These are phyloP conservation scores for Hydnomerulius pinastri DNA, from an alignment of 768 basidiomycete species.

Conservation along the genomic window DNA sequence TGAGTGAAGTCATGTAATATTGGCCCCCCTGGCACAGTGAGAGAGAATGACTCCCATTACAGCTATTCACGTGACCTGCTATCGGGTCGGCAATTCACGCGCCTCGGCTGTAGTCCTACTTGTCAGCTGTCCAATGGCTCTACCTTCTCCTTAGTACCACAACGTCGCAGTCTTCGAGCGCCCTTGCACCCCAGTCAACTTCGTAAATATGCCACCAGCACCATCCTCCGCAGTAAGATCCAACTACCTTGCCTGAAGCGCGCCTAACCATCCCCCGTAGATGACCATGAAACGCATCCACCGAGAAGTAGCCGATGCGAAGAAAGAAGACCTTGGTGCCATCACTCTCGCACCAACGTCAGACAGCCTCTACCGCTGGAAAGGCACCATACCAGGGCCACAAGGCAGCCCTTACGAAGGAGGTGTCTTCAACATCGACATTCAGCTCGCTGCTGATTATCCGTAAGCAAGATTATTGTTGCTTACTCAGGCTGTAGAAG, in stretches of 20 bases:
- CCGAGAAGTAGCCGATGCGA: conserved; percentile 76
- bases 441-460: conserved; percentile 71
- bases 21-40: too few relatives aligned
- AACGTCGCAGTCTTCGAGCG: too few relatives aligned
- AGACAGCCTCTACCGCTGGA: conserved; percentile 72
- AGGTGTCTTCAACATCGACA: conserved; percentile 69
- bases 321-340: conserved; percentile 79
- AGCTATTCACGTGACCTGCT: conserved; percentile 12
- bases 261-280: conserved; percentile 29
- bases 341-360: conserved; percentile 69
- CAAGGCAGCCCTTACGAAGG: conserved; percentile 83
- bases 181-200: too few relatives aligned
- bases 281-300: conserved; percentile 82
- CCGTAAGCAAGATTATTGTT: conserved; percentile 48
- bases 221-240: conserved; percentile 26
- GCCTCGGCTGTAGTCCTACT: too few relatives aligned
- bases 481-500: not conserved
- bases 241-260: too few relatives aligned
- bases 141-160: too few relatives aligned
- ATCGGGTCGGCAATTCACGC: too few relatives aligned
- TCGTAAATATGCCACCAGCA: conserved; percentile 31
- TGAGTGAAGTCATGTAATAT: too few relatives aligned
- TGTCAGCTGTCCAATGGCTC: too few relatives aligned
- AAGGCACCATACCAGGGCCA: conserved; percentile 77
- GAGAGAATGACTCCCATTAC: not conserved